A percentile compares a stretch with the other conserved stretches of the same genome.
Conservation (phyloP, 805 yeast species). For the Candida patagonica region DNA sequence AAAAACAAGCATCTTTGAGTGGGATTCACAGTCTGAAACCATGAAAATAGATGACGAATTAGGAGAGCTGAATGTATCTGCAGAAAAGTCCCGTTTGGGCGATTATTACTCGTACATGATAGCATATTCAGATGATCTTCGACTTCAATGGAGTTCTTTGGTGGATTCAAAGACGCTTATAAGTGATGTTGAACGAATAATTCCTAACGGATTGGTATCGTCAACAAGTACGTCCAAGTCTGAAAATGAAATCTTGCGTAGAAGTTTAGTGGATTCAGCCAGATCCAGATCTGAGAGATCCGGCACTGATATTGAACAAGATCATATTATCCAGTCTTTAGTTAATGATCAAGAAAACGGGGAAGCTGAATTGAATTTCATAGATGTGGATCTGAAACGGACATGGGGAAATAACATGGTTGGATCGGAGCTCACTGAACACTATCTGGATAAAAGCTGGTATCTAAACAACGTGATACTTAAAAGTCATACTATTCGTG, state of each 20-base stretch:
- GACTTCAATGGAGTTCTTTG: constrained; percentile 22
- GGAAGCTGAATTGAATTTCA: constrained; percentile 32
- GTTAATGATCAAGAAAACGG: constrained; percentile 22
- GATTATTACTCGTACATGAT: constrained; percentile 33
- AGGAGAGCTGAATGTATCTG: constrained; percentile 27
- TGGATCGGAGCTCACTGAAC: constrained; percentile 37
- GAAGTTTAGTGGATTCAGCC: constrained; percentile 30
- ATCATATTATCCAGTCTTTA: constrained; percentile 27
- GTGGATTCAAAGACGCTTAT: constrained; percentile 21
- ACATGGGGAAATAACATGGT: constrained; percentile 31
- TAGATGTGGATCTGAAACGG: constrained; percentile 33
- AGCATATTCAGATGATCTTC: constrained; percentile 30
- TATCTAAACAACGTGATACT: constrained; percentile 32
- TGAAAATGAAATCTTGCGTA: constrained; percentile 36
- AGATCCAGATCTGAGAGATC: constrained; percentile 12
- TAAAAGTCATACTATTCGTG: constrained; percentile 22
- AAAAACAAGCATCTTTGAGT: constrained; percentile 28
- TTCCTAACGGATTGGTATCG: constrained; percentile 27
- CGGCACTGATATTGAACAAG: constrained; percentile 20
- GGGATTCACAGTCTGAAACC: constrained; percentile 31
- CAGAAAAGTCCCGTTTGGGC: constrained; percentile 25
- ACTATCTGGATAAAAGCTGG: constrained; percentile 55
- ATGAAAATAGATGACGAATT: constrained; percentile 25
- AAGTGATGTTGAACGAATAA: constrained; percentile 21
- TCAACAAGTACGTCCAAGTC: constrained; percentile 43